A percentile compares a stretch with the other conserved stretches of the same genome.
Conservation (phyloP, 768 basidiomycete species). For the Inosperma sp. region DNA sequence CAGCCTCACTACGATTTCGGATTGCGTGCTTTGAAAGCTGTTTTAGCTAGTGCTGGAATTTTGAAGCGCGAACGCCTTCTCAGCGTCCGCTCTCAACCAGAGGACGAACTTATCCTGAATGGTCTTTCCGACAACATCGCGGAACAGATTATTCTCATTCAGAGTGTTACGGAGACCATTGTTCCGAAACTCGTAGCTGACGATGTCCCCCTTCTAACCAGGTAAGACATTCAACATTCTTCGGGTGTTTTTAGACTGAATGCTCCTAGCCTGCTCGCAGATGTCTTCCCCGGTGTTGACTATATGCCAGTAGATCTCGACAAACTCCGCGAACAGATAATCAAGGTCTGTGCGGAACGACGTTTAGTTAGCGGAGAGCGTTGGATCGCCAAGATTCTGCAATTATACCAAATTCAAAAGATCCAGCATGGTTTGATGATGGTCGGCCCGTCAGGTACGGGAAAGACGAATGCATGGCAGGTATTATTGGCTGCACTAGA, state of each 20-base stretch:
- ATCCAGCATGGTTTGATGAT: constrained; percentile 99
- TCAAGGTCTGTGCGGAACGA: constrained; percentile 80
- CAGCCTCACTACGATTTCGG: constrained; percentile 99
- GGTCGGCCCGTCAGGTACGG: constrained; percentile 96
- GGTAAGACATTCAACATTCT: constrained; percentile 44
- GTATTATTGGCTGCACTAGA: constrained; percentile 88
- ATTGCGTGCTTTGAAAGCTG: constrained; percentile 93
- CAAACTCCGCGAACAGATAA: constrained; percentile 77
- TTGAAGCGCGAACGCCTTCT: constrained; percentile 88
- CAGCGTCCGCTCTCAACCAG: constrained; percentile 37
- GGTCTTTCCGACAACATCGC: constrained; percentile 68
- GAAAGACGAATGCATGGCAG: constrained; percentile 97
- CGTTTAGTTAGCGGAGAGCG: constrained; percentile 81
- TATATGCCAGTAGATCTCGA: constrained; percentile 88
- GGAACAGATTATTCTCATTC: constrained; percentile 96
- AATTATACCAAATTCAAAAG: constrained; percentile 98
- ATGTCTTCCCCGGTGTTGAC: constrained; percentile 95
- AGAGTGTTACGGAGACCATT: constrained; percentile 97
- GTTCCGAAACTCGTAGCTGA: constrained; percentile 97
- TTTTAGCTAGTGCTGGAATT: constrained; percentile 94
- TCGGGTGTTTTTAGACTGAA: too few relatives aligned
- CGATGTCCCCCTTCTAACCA: constrained; percentile 91
- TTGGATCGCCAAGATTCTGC: constrained; percentile 94
- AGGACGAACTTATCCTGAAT: constrained; percentile 38
- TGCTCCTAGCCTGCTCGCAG: constrained; percentile 88